Evolutionary conservation across 2,329 filamentous ascomycete genomes (phyloP).

Genomic region (Colletotrichum plurivorum): DNA sequence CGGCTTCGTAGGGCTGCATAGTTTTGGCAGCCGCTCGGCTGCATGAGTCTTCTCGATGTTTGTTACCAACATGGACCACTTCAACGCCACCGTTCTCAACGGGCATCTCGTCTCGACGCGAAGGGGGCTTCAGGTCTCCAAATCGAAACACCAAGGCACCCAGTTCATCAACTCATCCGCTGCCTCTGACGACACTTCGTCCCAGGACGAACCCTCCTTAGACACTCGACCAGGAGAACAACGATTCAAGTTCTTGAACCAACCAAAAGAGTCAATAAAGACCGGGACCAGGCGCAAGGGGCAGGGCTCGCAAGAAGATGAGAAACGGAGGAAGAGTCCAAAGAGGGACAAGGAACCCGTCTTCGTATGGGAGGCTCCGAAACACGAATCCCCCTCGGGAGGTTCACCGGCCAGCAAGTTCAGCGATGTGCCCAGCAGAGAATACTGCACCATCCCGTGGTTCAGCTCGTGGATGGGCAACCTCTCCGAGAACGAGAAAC

Average conservation of each 20-base stretch:
- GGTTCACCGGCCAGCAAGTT: neutral
- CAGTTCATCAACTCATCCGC: slow-evolving; percentile 55
- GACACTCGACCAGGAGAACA: slow-evolving; percentile 39
- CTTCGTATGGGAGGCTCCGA: no score
- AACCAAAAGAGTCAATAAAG: slow-evolving; percentile 26
- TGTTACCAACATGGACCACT: slow-evolving; percentile 52
- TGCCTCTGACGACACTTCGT: slow-evolving; percentile 20
- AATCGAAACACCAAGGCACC: slow-evolving; percentile 55
- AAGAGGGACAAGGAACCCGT: no score
- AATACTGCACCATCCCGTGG: neutral
- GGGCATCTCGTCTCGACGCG: slow-evolving; percentile 55
- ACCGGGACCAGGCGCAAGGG: no score
- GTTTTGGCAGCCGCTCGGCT: neutral
- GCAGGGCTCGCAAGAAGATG: no score
- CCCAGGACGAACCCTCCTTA: neutral
- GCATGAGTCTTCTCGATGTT: slow-evolving; percentile 5
- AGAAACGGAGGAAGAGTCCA: no score
- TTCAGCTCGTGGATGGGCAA: slow-evolving; percentile 3
- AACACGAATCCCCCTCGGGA: no score
- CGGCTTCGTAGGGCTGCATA: neutral
- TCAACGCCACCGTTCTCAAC: slow-evolving; percentile 53
- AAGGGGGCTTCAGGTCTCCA: slow-evolving; percentile 56
- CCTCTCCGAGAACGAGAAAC: slow-evolving; percentile 44
- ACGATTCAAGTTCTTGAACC: slow-evolving; percentile 47
- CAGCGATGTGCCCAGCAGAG: neutral